These are phyloP conservation scores for Pleurotus citrinopileatus DNA, from an alignment of 768 basidiomycete species.

Conservation along the genomic window DNA sequence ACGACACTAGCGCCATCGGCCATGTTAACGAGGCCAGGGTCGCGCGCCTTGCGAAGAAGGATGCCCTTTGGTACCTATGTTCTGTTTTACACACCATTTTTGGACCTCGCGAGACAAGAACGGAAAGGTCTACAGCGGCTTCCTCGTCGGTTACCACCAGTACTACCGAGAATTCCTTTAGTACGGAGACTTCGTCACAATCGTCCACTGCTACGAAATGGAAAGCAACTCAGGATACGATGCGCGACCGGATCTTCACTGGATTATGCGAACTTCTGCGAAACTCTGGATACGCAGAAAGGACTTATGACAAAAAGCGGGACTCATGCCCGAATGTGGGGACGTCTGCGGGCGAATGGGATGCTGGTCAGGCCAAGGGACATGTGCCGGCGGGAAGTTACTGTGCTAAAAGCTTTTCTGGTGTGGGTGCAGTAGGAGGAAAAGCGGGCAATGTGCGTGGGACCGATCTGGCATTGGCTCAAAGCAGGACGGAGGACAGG, in stretches of 20 bases:
- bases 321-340: neutral
- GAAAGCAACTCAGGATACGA: neutral
- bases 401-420: neutral
- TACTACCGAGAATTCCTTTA: neutral
- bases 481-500: neutral
- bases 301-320: neutral
- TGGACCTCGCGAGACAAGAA: neutral
- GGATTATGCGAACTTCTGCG: slow-evolving; percentile 6
- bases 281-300: neutral
- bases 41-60: slow-evolving; percentile 41
- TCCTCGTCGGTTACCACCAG: neutral
- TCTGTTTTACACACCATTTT: slow-evolving; percentile 37
- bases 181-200: neutral
- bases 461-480: neutral
- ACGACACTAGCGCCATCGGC: slow-evolving; percentile 9
- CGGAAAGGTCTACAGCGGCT: neutral
- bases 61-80: slow-evolving; percentile 53
- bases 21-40: slow-evolving; percentile 24
- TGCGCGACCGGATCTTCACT: slow-evolving; percentile 5
- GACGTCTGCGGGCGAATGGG: neutral
- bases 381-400: slow-evolving; percentile 6
- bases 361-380: neutral
- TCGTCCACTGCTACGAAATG: neutral
- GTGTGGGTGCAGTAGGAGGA: neutral
- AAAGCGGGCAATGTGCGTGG: neutral